Evolutionary conservation across 1,284 basidiomycete genomes (phyloP).

Genomic region (Tilletia caries): DNA sequence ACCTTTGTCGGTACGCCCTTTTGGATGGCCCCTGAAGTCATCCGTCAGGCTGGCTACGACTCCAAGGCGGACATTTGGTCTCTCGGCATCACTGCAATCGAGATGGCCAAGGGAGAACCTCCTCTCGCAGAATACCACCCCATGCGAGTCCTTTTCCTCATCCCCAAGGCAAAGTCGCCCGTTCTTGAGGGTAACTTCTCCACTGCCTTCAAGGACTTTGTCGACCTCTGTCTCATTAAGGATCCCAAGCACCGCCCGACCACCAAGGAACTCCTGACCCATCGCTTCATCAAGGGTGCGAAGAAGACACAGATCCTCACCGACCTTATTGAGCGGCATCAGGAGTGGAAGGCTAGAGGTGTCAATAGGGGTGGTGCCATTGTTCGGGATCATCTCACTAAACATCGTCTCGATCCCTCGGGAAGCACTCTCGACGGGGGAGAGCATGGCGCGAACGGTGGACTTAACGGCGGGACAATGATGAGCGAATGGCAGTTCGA

Average conservation of each 20-base stretch:
- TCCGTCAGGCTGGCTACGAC: conserved; percentile 78
- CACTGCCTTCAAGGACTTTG: conserved; percentile 86
- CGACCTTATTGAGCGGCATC: conserved; percentile 70
- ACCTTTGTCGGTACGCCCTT: conserved; percentile 90
- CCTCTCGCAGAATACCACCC: conserved; percentile 58
- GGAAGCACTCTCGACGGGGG: neutral
- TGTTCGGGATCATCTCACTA: conserved; percentile 31
- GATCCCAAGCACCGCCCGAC: conserved; percentile 82
- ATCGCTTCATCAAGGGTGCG: conserved; percentile 83
- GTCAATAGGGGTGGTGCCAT: conserved; percentile 34
- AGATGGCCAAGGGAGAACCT: conserved; percentile 57
- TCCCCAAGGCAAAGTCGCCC: conserved; percentile 72
- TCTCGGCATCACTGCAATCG: conserved; percentile 56
- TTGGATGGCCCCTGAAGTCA: conserved; percentile 98
- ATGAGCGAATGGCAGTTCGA: conserved; percentile 94
- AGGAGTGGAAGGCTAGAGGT: conserved; percentile 47
- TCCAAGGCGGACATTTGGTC: conserved; percentile 58
- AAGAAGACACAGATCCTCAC: conserved; percentile 72
- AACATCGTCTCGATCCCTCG: conserved; percentile 16
- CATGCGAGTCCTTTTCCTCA: conserved; percentile 57
- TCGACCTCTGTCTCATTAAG: conserved; percentile 85
- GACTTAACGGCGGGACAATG: conserved; percentile 60
- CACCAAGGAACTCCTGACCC: conserved; percentile 83
- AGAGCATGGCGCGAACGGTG: neutral
- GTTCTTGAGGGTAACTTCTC: conserved; percentile 76